Conservation (phyloP, 805 yeast species). For the Priceomyces carsonii region DNA sequence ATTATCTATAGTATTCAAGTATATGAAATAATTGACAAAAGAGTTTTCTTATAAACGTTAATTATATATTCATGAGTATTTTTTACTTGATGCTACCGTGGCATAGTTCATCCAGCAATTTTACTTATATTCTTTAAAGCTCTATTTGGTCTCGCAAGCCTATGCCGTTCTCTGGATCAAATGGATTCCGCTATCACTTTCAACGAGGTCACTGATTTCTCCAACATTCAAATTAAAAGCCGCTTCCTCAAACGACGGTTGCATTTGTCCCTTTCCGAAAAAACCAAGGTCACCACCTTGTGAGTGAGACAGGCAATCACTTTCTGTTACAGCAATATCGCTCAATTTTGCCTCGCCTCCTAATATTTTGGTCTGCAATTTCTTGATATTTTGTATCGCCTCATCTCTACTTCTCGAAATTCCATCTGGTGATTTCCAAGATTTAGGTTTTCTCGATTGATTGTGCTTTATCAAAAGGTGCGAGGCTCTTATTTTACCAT, state of each 20-base stretch:
- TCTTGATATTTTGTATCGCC: conserved; percentile 64
- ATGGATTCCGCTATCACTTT: conserved; percentile 90
- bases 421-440: conserved; percentile 76
- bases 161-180: conserved; percentile 81
- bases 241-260: conserved; percentile 88
- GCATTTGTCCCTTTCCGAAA: conserved; percentile 92
- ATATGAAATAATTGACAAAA: no score
- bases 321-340: conserved; percentile 76
- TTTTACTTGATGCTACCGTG: no score
- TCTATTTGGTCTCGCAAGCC: neutral
- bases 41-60: no score
- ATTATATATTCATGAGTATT: no score
- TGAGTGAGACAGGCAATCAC: conserved; percentile 85
- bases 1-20: no score
- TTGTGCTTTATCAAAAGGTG: conserved; percentile 84
- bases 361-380: conserved; percentile 56
- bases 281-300: conserved; percentile 91
- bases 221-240: conserved; percentile 81
- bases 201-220: conserved; percentile 79
- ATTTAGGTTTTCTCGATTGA: conserved; percentile 84
- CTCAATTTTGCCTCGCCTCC: conserved; percentile 66
- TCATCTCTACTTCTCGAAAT: conserved; percentile 83
- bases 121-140: no score
- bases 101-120: no score
- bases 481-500: conserved; percentile 70